Evolutionary conservation across 345 rosid species (phyloP), one percentile per base, ranked within the genome.

Genomic region (Murraya koenigii): DNA sequence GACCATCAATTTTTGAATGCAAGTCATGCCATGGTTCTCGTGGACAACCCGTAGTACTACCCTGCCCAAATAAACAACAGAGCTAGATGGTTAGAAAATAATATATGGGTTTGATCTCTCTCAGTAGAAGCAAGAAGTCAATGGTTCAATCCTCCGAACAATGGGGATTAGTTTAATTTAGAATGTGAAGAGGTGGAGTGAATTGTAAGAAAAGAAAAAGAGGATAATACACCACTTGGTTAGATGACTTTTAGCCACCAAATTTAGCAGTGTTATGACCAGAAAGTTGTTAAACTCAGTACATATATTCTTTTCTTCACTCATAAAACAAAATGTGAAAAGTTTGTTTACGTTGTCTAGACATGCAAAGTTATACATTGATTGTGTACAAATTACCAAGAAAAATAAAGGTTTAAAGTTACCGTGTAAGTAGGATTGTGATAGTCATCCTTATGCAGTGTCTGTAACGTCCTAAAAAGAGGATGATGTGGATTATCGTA

Each of bases 11-110:
- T 87, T 67, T 91, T 75, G 89, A 61, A 88, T 95, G 99, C 88
- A 95, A 77, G 87, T 95, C 99, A 86, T 95, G 99, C 99, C 99
- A 95, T 32, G 98, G 93, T 80, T 93, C 98, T 84, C 99, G 86
- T 66, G 97, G 97, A 72, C 94, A 89, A 63, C 97, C 96, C n/a
- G 83, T 77, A 41, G 83, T 71, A 79, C 70, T 85, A 74, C 94
- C 97, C 99, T 95, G 82, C 62, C 59, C 82, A 79, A 35, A 64
- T 71, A 23, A 77, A 75, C 41, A 78, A 33, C 38, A 60, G 33
- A 49, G 59, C 64, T 74, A 26, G 72, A 77, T 52, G 36, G n/a
- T n/a, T 44, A 52, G 20, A 33, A 19, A 61, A 74, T 63, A 36
- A 5, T 39, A 13, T 30, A 52, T 52, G 56, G 22, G 56, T 19